These are phyloP conservation scores for Dinochytrium kinnereticum DNA, from an alignment of 371 early-diverging fungal genomes.

Conservation along the genomic window DNA sequence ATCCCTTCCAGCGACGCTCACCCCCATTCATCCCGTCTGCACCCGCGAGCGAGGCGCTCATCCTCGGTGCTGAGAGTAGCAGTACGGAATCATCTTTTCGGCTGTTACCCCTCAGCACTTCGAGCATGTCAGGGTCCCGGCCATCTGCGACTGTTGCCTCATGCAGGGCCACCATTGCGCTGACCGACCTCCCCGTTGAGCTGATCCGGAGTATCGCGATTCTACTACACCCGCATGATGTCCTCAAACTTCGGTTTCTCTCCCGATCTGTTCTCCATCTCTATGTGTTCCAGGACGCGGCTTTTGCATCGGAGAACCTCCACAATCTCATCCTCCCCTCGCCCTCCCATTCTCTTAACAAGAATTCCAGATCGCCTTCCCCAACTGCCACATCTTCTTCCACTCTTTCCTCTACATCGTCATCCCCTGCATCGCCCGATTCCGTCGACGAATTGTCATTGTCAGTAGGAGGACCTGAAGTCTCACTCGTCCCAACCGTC, in stretches of 20 bases:
- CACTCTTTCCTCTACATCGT: neutral
- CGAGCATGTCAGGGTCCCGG: no score
- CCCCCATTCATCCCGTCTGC: no score
- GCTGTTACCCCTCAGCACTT: no score
- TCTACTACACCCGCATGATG: neutral
- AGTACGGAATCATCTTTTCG: no score
- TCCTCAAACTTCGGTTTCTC: neutral
- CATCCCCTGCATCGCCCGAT: neutral
- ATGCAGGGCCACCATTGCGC: neutral
- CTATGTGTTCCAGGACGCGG: neutral
- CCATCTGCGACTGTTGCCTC: no score
- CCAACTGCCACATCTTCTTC: neutral
- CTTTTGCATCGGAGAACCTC: constrained; percentile 7
- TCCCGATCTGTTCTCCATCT: neutral
- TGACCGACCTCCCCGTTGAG: constrained; percentile 11
- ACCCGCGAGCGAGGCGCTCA: no score
- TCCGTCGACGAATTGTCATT: neutral
- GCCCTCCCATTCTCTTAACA: no score
- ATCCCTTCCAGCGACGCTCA: no score
- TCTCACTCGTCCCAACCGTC: no score
- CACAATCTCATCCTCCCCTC: neutral
- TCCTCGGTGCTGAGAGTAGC: no score
- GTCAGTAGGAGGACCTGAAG: no score
- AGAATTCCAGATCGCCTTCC: neutral
- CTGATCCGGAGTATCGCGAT: constrained; percentile 1